These are phyloP conservation scores for Fremontodendron californicum DNA, from an alignment of 345 rosid genomes.

Conservation along the genomic window DNA sequence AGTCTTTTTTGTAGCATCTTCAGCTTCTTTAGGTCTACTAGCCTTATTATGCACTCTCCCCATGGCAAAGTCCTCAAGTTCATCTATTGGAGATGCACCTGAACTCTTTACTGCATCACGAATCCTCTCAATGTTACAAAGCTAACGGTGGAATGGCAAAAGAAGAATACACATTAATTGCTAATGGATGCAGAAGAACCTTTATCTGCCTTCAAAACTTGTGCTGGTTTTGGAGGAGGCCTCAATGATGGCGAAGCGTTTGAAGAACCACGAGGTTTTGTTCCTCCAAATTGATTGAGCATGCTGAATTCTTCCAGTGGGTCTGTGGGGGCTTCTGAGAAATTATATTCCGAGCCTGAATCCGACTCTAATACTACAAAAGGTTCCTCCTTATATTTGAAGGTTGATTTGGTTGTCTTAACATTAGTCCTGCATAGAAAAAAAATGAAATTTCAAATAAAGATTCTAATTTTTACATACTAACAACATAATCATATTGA, in stretches of 20 bases:
- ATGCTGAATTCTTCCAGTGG: constrained; percentile 57
- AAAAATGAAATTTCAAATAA: neutral
- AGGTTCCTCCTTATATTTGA: constrained; percentile 47
- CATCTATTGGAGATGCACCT: constrained; percentile 54
- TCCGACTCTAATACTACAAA: constrained; percentile 63
- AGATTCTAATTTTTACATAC: neutral
- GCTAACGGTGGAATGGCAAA: constrained; percentile 3
- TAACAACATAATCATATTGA: neutral
- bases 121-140: constrained; percentile 20
- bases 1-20: constrained; percentile 36
- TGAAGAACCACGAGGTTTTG: constrained; percentile 28
- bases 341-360: constrained; percentile 34
- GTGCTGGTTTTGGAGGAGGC: constrained; percentile 70
- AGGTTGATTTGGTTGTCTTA: constrained; percentile 29
- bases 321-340: constrained; percentile 34
- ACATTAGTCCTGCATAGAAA: constrained; percentile 22
- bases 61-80: constrained; percentile 73
- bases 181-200: constrained; percentile 33
- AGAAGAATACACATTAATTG: constrained; percentile 5
- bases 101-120: constrained; percentile 46
- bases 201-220: constrained; percentile 47
- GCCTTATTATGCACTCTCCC: constrained; percentile 42
- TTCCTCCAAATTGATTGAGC: constrained; percentile 34
- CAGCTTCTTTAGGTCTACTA: constrained; percentile 55
- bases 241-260: constrained; percentile 37